phyloP scores from a whole-genome alignment of 768 basidiomycete species.

The Tricholoma furcatifolium region DNA sequence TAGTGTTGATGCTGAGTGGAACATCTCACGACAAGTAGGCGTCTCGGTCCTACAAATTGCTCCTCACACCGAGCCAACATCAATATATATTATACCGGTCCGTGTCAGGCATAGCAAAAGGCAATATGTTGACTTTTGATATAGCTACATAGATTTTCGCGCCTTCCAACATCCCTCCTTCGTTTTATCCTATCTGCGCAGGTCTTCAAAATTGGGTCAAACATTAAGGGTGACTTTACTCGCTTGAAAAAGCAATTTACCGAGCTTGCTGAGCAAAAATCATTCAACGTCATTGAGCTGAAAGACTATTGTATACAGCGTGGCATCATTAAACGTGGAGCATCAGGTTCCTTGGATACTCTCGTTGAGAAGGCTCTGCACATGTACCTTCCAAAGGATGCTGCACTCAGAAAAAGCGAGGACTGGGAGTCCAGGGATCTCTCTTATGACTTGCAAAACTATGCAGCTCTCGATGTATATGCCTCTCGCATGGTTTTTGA shows the following conservation, averaged over 20 bases:
- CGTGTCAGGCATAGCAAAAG: background rate
- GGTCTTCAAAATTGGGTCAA: constrained; percentile 9
- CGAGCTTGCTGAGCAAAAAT: background rate
- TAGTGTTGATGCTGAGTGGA: constrained; percentile 4
- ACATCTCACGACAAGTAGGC: background rate
- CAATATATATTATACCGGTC: constrained; percentile 3
- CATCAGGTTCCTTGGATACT: background rate
- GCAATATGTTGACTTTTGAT: background rate
- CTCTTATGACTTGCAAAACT: background rate
- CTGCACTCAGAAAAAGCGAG: constrained; percentile 11
- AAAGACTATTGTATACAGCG: constrained; percentile 6
- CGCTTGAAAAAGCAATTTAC: constrained; percentile 9
- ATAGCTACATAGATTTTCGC: constrained; percentile 1
- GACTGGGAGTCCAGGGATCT: constrained; percentile 13
- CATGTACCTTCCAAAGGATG: constrained; percentile 9
- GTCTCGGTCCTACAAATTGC: constrained; percentile 6
- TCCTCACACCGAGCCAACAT: background rate
- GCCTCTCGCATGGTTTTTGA: background rate
- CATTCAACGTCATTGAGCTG: constrained; percentile 6
- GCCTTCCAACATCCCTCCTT: background rate
- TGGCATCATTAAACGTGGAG: background rate
- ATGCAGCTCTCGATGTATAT: constrained; percentile 3
- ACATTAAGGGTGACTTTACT: constrained; percentile 3
- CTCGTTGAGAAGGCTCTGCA: background rate
- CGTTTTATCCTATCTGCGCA: background rate